Conservation (phyloP, 164 flowering plant species). For the Tetracentron sinense region DNA sequence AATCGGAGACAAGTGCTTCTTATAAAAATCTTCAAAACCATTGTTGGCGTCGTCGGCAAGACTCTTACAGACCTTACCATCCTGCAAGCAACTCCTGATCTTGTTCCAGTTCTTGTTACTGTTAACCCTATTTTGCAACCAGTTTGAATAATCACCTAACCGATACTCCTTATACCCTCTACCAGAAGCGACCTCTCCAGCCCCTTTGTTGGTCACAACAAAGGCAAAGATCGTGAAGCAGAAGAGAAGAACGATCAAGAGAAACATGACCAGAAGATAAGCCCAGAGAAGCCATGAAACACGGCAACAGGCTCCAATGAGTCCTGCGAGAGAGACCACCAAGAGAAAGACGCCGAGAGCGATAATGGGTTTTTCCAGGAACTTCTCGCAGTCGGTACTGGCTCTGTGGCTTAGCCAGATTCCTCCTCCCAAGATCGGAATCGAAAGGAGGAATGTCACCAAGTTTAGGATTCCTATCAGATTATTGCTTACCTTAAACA, state of each 20-base stretch:
- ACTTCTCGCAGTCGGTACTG: constrained; percentile 54
- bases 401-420: constrained; percentile 54
- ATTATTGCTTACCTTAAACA: constrained; percentile 52
- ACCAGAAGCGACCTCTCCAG: constrained; percentile 41
- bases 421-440: constrained; percentile 58
- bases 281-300: constrained; percentile 61
- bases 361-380: constrained; percentile 49
- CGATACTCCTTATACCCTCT: constrained; percentile 62
- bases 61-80: constrained; percentile 42
- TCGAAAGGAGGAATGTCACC: constrained; percentile 51
- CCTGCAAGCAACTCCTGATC: constrained; percentile 57
- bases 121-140: constrained; percentile 61
- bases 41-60: constrained; percentile 10
- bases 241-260: constrained; percentile 49
- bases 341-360: constrained; percentile 52
- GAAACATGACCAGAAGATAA: constrained; percentile 65
- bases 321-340: constrained; percentile 60
- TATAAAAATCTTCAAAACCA: constrained; percentile 27
- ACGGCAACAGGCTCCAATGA: constrained; percentile 61
- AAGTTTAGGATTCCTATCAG: constrained; percentile 59
- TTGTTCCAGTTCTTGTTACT: constrained; percentile 43
- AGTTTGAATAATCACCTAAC: constrained; percentile 62
- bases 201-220: constrained; percentile 68
- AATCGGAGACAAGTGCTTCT: constrained; percentile 38
- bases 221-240: constrained; percentile 66